Evolutionary conservation across 345 rosid genomes (phyloP).

Genomic region (Rhodamnia rubescens): DNA sequence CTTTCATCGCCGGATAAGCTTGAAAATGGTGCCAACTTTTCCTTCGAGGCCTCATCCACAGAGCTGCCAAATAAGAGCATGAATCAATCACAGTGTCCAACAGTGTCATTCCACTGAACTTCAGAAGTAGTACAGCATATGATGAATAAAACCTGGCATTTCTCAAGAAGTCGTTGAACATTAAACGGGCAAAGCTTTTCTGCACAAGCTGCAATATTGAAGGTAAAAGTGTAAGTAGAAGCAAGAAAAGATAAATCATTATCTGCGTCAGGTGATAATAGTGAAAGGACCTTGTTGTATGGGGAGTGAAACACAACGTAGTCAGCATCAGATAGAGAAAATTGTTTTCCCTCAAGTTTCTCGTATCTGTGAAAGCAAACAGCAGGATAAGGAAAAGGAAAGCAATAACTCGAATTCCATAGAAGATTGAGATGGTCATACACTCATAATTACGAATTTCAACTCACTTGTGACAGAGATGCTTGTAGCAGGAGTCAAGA

Average conservation of each 20-base stretch:
- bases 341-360: constrained; percentile 72
- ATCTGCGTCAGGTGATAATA: not conserved
- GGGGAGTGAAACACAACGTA: constrained; percentile 95
- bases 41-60: constrained; percentile 62
- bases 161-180: constrained; percentile 72
- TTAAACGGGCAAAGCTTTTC: constrained; percentile 91
- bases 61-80: constrained; percentile 32
- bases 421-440: not conserved
- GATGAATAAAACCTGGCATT: constrained; percentile 60
- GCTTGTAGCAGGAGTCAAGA: constrained; percentile 83
- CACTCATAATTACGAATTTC: not conserved
- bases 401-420: not conserved
- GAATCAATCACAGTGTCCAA: not conserved
- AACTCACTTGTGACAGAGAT: constrained; percentile 73
- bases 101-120: not conserved
- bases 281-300: constrained; percentile 68
- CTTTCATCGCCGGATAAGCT: constrained; percentile 70
- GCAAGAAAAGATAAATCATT: not conserved
- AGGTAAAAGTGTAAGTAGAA: constrained; percentile 1
- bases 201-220: constrained; percentile 82
- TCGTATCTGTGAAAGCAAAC: constrained; percentile 46
- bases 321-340: constrained; percentile 68
- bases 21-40: constrained; percentile 76
- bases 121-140: not conserved
- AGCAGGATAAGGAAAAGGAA: not conserved